Base-by-base conservation (phyloP, 2,329 filamentous ascomycete species). In the Diaporthe amygdali region DNA sequence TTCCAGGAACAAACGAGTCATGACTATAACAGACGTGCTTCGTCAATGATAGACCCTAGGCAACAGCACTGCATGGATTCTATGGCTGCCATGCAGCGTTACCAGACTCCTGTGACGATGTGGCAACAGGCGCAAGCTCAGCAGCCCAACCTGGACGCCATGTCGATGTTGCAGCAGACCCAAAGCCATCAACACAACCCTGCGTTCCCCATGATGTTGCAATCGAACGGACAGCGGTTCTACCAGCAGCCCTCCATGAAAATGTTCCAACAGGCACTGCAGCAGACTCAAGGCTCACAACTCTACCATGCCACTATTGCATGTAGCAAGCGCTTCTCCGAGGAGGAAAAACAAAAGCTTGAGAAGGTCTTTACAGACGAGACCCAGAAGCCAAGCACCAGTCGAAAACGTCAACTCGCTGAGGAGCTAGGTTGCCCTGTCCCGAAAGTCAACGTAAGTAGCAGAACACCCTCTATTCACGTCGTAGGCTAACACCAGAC, bases 401-500 rank as follows among this genome's bases (percentile, higher is more conserved):
- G 61, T 46, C 72, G 69, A 34, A 73, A 73, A 32, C 72, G 72
- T 37, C 66, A 72, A 41, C 66, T 73, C 44, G 72, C 72, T 15
- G 72, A 72, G 39, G 69, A 72, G 44, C 22, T 73, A 37, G 70
- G 69, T 49, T 71, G 69, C 22, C 69, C 69, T 55, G 61, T 73
- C 46, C 69, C 72, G 17, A 73, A 71, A 66, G 70, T 73, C 52
- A 73, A 73, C 7, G 72, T 73, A 67, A 8, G 69, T 51, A 37
- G 51, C 37, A 17, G 17, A 22, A 20, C 34, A 68, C 55, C 22
- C 17, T 41, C 6, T 52, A 30, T 37, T 56, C 27, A 22, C 37
- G 37, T 39, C 9, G 25, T 44, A 22, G 22, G 71, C 81, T 84
- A 76, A 84, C 79, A 22, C 22, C 39, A 72, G 8, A 34, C 30